Percentiles rank a stretch among this genome's conserved stretches.
Evolutionary conservation across 495 filamentous ascomycete species (phyloP).

Genomic region (Thermothielavioides terrestris): DNA sequence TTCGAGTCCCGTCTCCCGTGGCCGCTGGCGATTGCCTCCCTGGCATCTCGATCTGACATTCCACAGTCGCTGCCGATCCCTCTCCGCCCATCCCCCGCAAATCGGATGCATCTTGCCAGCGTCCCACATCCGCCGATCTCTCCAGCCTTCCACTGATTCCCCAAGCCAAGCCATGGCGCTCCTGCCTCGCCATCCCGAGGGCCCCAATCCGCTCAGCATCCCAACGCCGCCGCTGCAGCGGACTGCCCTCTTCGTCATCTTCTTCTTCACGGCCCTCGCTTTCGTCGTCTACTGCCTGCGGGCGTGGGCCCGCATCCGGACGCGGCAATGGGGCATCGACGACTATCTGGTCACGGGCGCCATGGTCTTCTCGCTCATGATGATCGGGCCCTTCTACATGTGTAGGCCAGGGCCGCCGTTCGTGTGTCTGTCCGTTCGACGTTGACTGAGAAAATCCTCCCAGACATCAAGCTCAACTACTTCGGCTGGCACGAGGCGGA

Average conservation of each 20-base stretch:
- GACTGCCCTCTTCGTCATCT: slow-evolving; percentile 7
- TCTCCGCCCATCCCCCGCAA: too few species aligned
- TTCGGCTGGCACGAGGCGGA: slow-evolving; percentile 37
- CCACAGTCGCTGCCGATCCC: too few species aligned
- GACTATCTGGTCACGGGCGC: slow-evolving; percentile 2
- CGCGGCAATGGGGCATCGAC: slow-evolving; percentile 6
- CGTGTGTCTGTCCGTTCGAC: not conserved
- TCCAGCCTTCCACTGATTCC: not conserved
- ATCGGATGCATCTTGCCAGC: too few species aligned
- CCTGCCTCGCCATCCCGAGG: slow-evolving; percentile 5
- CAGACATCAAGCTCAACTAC: slow-evolving; percentile 26
- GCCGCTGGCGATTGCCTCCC: too few species aligned
- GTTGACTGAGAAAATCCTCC: not conserved
- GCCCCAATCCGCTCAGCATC: slow-evolving; percentile 2
- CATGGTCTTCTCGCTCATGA: slow-evolving; percentile 10
- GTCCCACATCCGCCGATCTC: too few species aligned
- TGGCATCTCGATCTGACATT: too few species aligned
- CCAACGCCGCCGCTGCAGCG: slow-evolving; percentile 9
- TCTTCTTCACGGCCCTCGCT: slow-evolving; percentile 9
- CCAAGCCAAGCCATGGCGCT: slow-evolving; percentile 1
- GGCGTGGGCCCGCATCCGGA: not conserved
- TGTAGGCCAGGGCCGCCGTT: not conserved
- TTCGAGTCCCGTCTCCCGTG: too few species aligned
- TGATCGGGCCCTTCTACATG: slow-evolving; percentile 13
- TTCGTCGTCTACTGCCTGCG: slow-evolving; percentile 3